Evolutionary conservation across 2,329 filamentous ascomycete species (phyloP).

Genomic region (Fusarium subtropicale): DNA sequence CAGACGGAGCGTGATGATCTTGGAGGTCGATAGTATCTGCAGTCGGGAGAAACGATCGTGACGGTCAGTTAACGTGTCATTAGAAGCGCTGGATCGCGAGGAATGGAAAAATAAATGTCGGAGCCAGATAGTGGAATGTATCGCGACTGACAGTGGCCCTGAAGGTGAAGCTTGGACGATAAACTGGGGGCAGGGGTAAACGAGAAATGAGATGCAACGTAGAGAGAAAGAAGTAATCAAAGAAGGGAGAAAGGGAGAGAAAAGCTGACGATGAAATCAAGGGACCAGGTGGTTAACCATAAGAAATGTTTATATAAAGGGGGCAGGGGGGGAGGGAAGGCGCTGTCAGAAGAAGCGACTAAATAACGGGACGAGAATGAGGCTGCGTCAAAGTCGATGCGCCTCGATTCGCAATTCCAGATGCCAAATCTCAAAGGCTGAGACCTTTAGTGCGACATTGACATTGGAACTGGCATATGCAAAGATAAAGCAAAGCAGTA

Average conservation of each 20-base stretch:
- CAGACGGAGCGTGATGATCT: conserved; percentile 82
- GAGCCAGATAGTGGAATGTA: conserved; percentile 46
- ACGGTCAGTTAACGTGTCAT: conserved; percentile 38
- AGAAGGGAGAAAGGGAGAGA: conserved; percentile 34
- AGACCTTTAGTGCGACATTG: conserved; percentile 19
- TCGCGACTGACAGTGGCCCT: conserved; percentile 39
- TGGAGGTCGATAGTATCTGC: conserved; percentile 95
- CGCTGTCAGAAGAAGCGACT: conserved; percentile 19
- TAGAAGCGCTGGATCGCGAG: conserved; percentile 23
- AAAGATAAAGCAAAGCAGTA: conserved; percentile 14
- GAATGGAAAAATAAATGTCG: conserved; percentile 34
- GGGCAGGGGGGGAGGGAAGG: conserved; percentile 21
- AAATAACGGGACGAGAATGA: conserved; percentile 30
- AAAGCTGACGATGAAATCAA: conserved; percentile 25
- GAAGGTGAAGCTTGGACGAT: conserved; percentile 37
- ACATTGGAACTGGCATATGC: conserved; percentile 12
- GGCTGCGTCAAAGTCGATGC: conserved; percentile 30
- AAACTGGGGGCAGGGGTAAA: conserved; percentile 38
- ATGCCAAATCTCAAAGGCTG: conserved; percentile 10
- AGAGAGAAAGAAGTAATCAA: conserved; percentile 36
- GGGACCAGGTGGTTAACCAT: conserved; percentile 25
- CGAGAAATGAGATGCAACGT: conserved; percentile 39
- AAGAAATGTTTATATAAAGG: conserved; percentile 31
- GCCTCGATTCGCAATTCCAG: conserved; percentile 14
- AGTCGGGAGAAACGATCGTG: conserved; percentile 21